Percentiles rank a stretch among this genome's conserved stretches.
Conservation (phyloP, 805 yeast species). For the Kuraishia ogatae region DNA sequence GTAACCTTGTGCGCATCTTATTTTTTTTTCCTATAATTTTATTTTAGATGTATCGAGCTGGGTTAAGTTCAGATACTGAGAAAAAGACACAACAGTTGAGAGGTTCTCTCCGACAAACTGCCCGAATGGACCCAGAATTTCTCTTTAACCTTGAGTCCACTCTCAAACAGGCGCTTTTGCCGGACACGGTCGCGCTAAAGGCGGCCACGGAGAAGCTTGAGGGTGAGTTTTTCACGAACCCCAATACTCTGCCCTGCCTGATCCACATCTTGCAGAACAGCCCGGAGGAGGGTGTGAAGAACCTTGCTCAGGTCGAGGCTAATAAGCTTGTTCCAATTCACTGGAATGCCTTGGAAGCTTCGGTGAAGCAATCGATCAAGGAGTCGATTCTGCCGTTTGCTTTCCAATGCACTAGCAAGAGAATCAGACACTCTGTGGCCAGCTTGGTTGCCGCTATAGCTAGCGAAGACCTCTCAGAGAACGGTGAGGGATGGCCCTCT, state of each 20-base stretch:
- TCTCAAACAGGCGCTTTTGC: conserved; percentile 67
- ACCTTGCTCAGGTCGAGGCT: conserved; percentile 94
- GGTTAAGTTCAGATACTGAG: not conserved
- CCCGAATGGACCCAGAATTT: conserved; percentile 60
- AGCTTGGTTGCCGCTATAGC: conserved; percentile 86
- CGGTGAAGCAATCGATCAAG: conserved; percentile 53
- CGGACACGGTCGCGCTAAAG: conserved; percentile 76
- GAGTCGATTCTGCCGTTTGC: conserved; percentile 60
- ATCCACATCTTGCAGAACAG: conserved; percentile 72
- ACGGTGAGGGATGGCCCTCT: conserved; percentile 59
- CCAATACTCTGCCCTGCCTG: conserved; percentile 71
- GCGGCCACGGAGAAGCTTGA: conserved; percentile 71
- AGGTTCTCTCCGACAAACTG: not conserved
- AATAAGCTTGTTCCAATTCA: conserved; percentile 68
- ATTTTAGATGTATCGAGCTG: not conserved
- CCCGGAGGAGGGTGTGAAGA: conserved; percentile 64
- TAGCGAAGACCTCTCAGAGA: conserved; percentile 54
- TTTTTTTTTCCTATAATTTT: not conserved
- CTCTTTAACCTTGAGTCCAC: conserved; percentile 69
- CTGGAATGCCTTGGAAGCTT: conserved; percentile 52
- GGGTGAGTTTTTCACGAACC: conserved; percentile 63
- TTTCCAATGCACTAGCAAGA: conserved; percentile 49
- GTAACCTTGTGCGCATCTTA: not conserved
- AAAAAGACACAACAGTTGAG: not conserved
- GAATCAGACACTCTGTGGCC: conserved; percentile 82